phyloP scores from a whole-genome alignment of 495 filamentous ascomycete species.

The Lasiosphaeria ovina region DNA sequence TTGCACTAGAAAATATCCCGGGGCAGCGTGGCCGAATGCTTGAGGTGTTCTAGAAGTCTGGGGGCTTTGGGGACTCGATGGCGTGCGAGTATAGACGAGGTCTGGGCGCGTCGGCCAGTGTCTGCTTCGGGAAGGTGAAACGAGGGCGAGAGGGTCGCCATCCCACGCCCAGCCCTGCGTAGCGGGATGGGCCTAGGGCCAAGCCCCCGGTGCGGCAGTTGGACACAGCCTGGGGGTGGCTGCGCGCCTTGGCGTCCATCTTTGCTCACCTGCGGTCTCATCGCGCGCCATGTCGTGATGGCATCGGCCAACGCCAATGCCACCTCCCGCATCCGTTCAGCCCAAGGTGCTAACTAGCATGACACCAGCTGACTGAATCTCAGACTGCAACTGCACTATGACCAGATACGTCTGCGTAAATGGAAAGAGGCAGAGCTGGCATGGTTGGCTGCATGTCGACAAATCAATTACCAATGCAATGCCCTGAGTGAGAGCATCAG shows the following conservation, averaged over 20 bases:
- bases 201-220: slow-evolving; percentile 20
- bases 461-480: not conserved
- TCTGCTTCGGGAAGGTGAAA: not conserved
- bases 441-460: not conserved
- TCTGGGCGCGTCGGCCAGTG: not conserved
- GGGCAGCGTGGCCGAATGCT: too few species aligned
- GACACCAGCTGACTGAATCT: not conserved
- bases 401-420: not conserved
- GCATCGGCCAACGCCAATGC: not conserved
- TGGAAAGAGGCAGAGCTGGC: not conserved
- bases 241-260: slow-evolving; percentile 4
- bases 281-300: slow-evolving; percentile 5
- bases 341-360: not conserved
- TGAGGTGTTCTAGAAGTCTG: not conserved
- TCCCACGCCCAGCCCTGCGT: not conserved
- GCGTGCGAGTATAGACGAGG: not conserved
- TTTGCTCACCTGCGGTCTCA: slow-evolving; percentile 1
- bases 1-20: too few species aligned
- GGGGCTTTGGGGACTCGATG: not conserved
- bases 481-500: not conserved
- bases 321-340: slow-evolving; percentile 3
- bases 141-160: not conserved
- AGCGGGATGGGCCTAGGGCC: not conserved
- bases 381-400: not conserved
- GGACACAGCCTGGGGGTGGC: slow-evolving; percentile 6